Percentiles rank a stretch among this genome's conserved stretches.
Evolutionary conservation across 2,329 filamentous ascomycete genomes (phyloP).

Genomic region (Neonectria neomacrospora): DNA sequence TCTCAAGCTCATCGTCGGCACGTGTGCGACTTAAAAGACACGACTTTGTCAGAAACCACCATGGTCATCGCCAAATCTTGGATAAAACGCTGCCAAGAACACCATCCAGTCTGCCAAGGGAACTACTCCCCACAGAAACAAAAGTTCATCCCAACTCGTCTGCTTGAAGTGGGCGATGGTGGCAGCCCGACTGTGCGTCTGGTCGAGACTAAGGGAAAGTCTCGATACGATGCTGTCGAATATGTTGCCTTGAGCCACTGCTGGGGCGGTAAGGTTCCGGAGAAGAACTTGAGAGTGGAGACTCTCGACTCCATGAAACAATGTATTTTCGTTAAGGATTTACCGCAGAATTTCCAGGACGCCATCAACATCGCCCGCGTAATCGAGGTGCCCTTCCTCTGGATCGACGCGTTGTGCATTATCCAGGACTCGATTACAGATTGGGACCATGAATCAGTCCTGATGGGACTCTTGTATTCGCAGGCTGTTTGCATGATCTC

Average conservation of each 20-base stretch:
- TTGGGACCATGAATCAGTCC: constrained; percentile 28
- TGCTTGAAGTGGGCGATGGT: background rate
- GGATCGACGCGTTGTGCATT: constrained; percentile 43
- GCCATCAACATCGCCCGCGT: background rate
- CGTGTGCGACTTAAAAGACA: background rate
- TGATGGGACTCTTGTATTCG: constrained; percentile 1
- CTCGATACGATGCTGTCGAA: background rate
- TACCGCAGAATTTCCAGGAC: constrained; percentile 11
- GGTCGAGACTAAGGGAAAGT: background rate
- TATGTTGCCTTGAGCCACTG: constrained; percentile 10
- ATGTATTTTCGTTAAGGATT: background rate
- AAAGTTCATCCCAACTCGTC: background rate
- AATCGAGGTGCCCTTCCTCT: constrained; percentile 21
- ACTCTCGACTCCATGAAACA: background rate
- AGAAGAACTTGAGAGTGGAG: background rate
- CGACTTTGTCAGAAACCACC: background rate
- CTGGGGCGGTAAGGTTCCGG: constrained; percentile 1
- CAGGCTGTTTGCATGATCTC: constrained; percentile 1
- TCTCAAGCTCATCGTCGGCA: background rate
- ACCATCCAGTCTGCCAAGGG: background rate
- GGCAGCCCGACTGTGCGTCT: background rate
- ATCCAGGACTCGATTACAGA: constrained; percentile 32
- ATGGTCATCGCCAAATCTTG: background rate
- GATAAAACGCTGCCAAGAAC: background rate
- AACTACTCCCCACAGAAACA: background rate